These are phyloP conservation scores for Geotrichum macrosporum DNA, from an alignment of 1,139 yeast species.

Conservation along the genomic window DNA sequence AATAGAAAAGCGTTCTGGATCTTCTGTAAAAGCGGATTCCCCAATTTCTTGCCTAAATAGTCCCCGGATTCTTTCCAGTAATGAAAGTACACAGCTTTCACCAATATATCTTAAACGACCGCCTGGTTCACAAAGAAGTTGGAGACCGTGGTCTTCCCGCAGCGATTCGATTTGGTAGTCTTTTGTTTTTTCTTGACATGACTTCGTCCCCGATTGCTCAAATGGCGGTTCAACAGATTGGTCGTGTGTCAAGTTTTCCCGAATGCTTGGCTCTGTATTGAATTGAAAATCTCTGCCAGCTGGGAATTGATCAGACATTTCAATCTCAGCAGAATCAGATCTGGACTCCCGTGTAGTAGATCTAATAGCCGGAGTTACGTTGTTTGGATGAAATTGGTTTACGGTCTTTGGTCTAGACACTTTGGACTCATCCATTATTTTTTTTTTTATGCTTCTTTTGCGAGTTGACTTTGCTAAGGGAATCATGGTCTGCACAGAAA, in stretches of 20 bases:
- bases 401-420: not conserved
- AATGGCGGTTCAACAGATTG: too few species aligned
- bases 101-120: slow-evolving; percentile 39
- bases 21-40: slow-evolving; percentile 38
- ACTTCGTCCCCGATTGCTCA: too few species aligned
- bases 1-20: slow-evolving; percentile 39
- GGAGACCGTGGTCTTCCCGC: slow-evolving; percentile 35
- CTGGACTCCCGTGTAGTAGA: too few species aligned
- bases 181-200: not conserved
- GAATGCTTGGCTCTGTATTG: too few species aligned
- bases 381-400: too few species aligned
- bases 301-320: too few species aligned
- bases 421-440: not conserved
- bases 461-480: slow-evolving; percentile 19
- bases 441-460: slow-evolving; percentile 16
- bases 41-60: slow-evolving; percentile 35
- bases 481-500: slow-evolving; percentile 19
- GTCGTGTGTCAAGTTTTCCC: too few species aligned
- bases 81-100: slow-evolving; percentile 38
- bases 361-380: too few species aligned
- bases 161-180: slow-evolving; percentile 28
- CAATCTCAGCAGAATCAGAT: too few species aligned
- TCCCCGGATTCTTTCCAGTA: slow-evolving; percentile 37
- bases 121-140: slow-evolving; percentile 35
- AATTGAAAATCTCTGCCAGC: too few species aligned